Evolutionary conservation across 225 moss, liverwort and hornwort species (phyloP).

Genomic region (Physcomitrellopsis africana): DNA sequence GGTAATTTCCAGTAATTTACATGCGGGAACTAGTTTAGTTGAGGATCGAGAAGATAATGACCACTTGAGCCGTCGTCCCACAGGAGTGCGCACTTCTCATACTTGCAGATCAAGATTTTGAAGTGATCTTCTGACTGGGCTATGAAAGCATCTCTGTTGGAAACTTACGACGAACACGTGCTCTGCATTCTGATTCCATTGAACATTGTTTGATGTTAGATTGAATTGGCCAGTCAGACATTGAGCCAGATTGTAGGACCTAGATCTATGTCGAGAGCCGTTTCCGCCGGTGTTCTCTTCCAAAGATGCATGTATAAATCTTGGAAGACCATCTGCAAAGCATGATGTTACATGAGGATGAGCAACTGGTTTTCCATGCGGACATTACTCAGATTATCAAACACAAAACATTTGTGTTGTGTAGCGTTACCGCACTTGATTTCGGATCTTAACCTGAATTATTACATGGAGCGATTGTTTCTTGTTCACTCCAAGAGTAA

Average conservation of each 20-base stretch:
- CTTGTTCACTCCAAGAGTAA: no score
- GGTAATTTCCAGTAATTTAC: conserved; percentile 30
- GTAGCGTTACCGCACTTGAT: neutral
- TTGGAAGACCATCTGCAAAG: conserved; percentile 25
- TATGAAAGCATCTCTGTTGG: conserved; percentile 35
- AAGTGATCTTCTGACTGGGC: conserved; percentile 24
- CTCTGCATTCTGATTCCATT: conserved; percentile 32
- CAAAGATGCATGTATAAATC: conserved; percentile 3
- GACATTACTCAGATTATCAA: conserved; percentile 24
- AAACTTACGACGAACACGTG: conserved; percentile 27
- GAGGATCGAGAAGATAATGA: conserved; percentile 21
- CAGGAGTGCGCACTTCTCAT: conserved; percentile 10
- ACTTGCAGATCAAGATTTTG: conserved; percentile 31
- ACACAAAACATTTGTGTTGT: conserved; percentile 17
- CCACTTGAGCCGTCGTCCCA: conserved; percentile 28
- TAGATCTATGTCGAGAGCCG: conserved; percentile 30
- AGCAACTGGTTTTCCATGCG: conserved; percentile 38
- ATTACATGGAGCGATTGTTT: no score
- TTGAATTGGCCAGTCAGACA: neutral
- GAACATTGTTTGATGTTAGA: conserved; percentile 17
- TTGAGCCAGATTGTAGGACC: conserved; percentile 28
- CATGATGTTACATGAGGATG: conserved; percentile 39
- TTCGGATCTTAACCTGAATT: no score
- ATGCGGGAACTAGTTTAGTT: conserved; percentile 10
- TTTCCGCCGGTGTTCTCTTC: conserved; percentile 26